Percentiles rank a stretch among this genome's conserved stretches.
Conservation (phyloP, 2,329 filamentous ascomycete genomes). For the Fonsecaea erecta region DNA sequence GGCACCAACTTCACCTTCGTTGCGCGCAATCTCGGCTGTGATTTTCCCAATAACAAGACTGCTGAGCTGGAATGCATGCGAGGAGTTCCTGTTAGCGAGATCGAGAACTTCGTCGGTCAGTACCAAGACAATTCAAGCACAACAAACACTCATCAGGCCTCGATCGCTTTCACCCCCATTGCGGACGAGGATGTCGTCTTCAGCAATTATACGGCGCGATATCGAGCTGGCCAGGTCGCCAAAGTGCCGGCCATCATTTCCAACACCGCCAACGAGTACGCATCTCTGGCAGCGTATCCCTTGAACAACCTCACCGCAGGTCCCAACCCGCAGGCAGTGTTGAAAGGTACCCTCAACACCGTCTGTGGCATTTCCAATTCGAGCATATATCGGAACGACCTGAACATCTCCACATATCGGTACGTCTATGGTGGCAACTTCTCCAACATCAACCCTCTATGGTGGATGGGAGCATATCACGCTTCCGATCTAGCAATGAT, state of each 20-base stretch:
- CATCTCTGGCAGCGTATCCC: slow-evolving; percentile 11
- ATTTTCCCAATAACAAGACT: slow-evolving; percentile 31
- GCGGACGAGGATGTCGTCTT: slow-evolving; percentile 41
- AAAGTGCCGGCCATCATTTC: slow-evolving; percentile 31
- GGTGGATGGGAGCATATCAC: slow-evolving; percentile 48
- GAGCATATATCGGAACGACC: slow-evolving; percentile 19
- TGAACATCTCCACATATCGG: slow-evolving; percentile 45
- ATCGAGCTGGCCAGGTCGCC: slow-evolving; percentile 30
- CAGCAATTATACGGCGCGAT: slow-evolving; percentile 38
- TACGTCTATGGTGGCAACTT: slow-evolving; percentile 51
- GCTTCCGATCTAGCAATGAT: slow-evolving; percentile 39
- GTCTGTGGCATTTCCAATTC: slow-evolving; percentile 13
- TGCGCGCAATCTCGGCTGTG: slow-evolving; percentile 40
- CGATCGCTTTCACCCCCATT: slow-evolving; percentile 35
- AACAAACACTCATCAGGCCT: slow-evolving; percentile 6
- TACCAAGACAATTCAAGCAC: slow-evolving; percentile 34
- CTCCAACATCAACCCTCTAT: slow-evolving; percentile 46
- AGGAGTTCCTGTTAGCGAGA: slow-evolving; percentile 36
- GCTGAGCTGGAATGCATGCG: slow-evolving; percentile 42
- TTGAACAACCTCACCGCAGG: slow-evolving; percentile 6
- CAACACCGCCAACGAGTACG: slow-evolving; percentile 11
- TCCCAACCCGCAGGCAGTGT: slow-evolving; percentile 11
- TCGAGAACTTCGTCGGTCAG: slow-evolving; percentile 39
- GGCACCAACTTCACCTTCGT: slow-evolving; percentile 42
- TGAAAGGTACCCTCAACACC: slow-evolving; percentile 10